These are phyloP conservation scores for Aspergillus haitiensis DNA, from an alignment of 495 filamentous ascomycete genomes.

Conservation along the genomic window DNA sequence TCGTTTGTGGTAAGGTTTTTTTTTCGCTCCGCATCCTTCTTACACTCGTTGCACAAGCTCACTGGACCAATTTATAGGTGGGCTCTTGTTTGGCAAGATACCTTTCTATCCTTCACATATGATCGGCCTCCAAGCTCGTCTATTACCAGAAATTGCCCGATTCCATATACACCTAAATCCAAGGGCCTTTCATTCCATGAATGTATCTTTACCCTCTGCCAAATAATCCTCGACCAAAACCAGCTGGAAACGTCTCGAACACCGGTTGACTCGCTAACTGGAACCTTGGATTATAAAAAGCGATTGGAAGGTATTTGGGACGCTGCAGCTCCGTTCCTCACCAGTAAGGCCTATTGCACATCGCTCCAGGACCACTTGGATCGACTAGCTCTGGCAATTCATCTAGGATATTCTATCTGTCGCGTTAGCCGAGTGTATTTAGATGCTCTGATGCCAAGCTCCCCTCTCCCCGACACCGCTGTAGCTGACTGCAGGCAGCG, in stretches of 20 bases:
- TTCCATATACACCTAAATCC: conserved; percentile 32
- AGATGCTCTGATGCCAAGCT: neutral
- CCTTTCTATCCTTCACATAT: conserved; percentile 52
- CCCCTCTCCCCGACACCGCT: neutral
- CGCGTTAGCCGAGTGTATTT: conserved; percentile 20
- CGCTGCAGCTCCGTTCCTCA: conserved; percentile 44
- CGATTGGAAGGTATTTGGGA: conserved; percentile 41
- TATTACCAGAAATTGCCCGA: conserved; percentile 34
- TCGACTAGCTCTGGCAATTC: conserved; percentile 42
- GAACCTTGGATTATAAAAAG: conserved; percentile 38
- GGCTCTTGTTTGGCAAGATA: conserved; percentile 56
- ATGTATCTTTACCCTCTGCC: conserved; percentile 40
- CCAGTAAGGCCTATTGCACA: conserved; percentile 39
- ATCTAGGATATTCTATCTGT: conserved; percentile 26
- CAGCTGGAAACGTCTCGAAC: conserved; percentile 5
- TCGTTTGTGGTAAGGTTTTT: conserved; percentile 18
- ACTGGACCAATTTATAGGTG: conserved; percentile 27
- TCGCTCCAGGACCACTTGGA: conserved; percentile 48
- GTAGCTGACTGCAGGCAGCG: conserved; percentile 2
- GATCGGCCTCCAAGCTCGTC: conserved; percentile 41
- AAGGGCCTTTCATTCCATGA: conserved; percentile 28
- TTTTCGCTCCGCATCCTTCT: neutral
- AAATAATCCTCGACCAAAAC: conserved; percentile 32
- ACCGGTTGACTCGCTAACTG: conserved; percentile 26
- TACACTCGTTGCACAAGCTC: no score